Conservation (phyloP, 2,329 filamentous ascomycete species). For the Tympanopsis confertula region DNA sequence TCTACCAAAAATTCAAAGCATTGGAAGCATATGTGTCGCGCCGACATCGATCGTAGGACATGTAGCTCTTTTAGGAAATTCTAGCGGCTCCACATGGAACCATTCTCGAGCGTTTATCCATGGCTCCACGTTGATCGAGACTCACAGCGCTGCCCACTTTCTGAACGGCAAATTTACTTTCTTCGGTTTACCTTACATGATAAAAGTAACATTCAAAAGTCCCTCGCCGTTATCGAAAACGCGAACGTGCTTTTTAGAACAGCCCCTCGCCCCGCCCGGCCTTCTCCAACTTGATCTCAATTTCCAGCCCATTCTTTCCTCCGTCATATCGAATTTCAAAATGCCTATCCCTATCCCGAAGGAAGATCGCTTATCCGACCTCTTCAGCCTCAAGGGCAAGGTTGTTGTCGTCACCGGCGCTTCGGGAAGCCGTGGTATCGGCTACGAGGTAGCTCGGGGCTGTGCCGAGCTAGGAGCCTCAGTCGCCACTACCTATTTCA, state of each 20-base stretch:
- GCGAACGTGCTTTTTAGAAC: neutral
- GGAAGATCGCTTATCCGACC: constrained; percentile 13
- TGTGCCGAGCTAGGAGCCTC: constrained; percentile 23
- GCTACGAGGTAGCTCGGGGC: constrained; percentile 18
- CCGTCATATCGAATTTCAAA: neutral
- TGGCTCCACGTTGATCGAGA: no score
- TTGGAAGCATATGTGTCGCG: neutral
- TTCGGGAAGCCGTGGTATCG: constrained; percentile 17
- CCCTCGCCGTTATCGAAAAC: neutral
- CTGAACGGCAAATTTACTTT: neutral
- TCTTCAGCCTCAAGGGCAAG: constrained; percentile 17
- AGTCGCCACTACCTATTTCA: constrained; percentile 19
- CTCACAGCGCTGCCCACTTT: no score
- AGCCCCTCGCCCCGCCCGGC: neutral
- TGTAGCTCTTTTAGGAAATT: no score
- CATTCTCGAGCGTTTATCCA: no score
- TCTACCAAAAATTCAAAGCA: neutral
- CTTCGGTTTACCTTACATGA: neutral
- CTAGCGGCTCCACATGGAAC: no score
- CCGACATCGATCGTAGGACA: neutral
- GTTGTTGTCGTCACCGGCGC: constrained; percentile 23
- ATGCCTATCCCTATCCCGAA: constrained; percentile 6
- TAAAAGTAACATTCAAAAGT: neutral
- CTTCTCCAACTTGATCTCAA: neutral
- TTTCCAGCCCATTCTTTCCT: neutral